These are phyloP conservation scores for Candida andamanensis DNA, from an alignment of 805 yeast genomes.

Conservation along the genomic window DNA sequence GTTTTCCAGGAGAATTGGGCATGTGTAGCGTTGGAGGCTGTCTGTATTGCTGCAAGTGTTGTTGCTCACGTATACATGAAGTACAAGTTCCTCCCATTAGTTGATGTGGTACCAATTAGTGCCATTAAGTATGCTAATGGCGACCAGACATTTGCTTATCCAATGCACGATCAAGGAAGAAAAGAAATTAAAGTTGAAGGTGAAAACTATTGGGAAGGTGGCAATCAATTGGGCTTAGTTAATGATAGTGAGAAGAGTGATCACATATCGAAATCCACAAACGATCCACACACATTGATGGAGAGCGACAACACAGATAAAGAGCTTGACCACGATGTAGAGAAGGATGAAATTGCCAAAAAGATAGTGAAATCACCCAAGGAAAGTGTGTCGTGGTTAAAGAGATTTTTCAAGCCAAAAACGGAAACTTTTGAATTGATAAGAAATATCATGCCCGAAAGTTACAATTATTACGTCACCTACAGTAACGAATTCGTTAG, in stretches of 20 bases:
- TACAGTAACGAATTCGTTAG: conserved; percentile 37
- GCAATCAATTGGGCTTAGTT: conserved; percentile 35
- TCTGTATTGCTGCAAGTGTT: conserved; percentile 55
- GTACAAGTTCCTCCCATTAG: conserved; percentile 54
- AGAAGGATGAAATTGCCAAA: conserved; percentile 5
- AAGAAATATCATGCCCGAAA: conserved; percentile 41
- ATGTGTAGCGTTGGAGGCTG: conserved; percentile 63
- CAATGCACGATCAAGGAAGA: conserved; percentile 59
- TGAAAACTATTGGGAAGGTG: conserved; percentile 42
- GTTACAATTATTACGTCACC: conserved; percentile 35
- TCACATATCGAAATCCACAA: conserved; percentile 14
- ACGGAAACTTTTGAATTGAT: conserved; percentile 42
- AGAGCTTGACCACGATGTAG: conserved; percentile 8
- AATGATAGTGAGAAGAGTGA: conserved; percentile 5
- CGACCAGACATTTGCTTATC: conserved; percentile 45
- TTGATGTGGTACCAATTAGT: conserved; percentile 67
- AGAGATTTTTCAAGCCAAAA: conserved; percentile 44
- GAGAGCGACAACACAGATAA: conserved; percentile 9
- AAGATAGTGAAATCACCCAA: conserved; percentile 13
- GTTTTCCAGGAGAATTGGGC: conserved; percentile 79
- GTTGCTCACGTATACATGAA: conserved; percentile 54
- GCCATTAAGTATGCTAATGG: conserved; percentile 48
- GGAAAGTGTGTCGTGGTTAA: conserved; percentile 24
- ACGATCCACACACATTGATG: conserved; percentile 10
- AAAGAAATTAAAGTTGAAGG: conserved; percentile 53